Evolutionary conservation across 1,284 basidiomycete genomes (phyloP), one percentile per base, ranked within the genome.

Genomic region (Cryptococcus sp.): DNA sequence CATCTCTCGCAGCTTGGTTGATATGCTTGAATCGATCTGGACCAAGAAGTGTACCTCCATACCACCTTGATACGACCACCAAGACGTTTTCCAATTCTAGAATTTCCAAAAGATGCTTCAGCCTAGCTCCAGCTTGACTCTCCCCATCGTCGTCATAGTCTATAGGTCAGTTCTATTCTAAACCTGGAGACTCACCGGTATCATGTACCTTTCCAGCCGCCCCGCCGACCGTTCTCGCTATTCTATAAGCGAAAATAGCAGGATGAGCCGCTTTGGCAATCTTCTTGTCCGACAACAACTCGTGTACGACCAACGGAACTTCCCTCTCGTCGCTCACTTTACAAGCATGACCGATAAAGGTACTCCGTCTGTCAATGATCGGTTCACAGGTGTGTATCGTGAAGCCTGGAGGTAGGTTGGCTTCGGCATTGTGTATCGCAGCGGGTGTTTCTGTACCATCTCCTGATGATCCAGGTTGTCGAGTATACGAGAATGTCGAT

Each of bases 71-170:
- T 10, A 94, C 90, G 34, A 93, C 78, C 11, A 95, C 87, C 4
- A 95, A 79, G 7, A 93, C 88, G 65, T 91, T 85, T 50, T 70
- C 67, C 3, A 73, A 55, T 50, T 71, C 91, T 52, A 96, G 74
- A 44, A 95, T 91, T 59, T 93, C 90, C 5, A 96, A 77, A 1
- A 96, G 80, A 73, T 95, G 91, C 1, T 88, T 89, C 31, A 96
- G 76, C 3, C 92, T 83, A 35, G 86, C 84, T 5, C 93, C 92
- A 5, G 93, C 93, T 1, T 90, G 90, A 0, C 87, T 86, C 76
- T 97, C 93, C 1, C 91, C 90, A 60, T 96, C 89, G 59, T 97
- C 93, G 59, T 94, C 90, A 59, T 94, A 93, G 70, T 96, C 92
- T 93, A 45, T 5, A 5, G 10, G 30, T 7, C 34, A 50, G 30